Conservation (phyloP, 2,329 filamentous ascomycete species). For the Aspergillus sp. region DNA sequence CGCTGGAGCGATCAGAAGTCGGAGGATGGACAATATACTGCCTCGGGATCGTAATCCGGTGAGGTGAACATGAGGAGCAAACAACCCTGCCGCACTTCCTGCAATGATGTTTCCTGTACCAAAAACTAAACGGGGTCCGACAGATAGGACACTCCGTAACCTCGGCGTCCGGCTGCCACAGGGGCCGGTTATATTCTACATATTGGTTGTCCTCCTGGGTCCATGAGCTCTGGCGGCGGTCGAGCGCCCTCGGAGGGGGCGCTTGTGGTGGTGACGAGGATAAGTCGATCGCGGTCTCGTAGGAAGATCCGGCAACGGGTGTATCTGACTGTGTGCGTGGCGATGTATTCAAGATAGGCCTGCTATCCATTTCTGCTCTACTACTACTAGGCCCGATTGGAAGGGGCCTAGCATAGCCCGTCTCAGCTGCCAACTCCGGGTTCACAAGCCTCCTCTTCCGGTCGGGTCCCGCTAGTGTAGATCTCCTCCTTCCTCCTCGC, state of each 20-base stretch:
- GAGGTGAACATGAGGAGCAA: constrained; percentile 84
- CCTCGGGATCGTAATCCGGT: constrained; percentile 90
- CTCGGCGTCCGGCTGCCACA: constrained; percentile 87
- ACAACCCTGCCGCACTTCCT: constrained; percentile 94
- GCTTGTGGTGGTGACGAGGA: constrained; percentile 29
- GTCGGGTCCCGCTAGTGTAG: constrained; percentile 30
- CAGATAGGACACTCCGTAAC: constrained; percentile 81
- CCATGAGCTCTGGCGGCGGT: constrained; percentile 17
- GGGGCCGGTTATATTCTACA: constrained; percentile 60
- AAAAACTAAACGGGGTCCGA: constrained; percentile 73
- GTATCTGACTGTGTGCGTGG: constrained; percentile 15
- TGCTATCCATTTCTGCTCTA: constrained; percentile 22
- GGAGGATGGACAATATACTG: constrained; percentile 88
- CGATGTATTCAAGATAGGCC: constrained; percentile 24
- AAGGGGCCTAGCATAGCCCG: constrained; percentile 16
- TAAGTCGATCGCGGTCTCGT: constrained; percentile 34
- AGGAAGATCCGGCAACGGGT: constrained; percentile 28
- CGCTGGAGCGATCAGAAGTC: constrained; percentile 42
- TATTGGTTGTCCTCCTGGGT: constrained; percentile 18
- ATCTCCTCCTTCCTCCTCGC: constrained; percentile 20
- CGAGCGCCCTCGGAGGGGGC: constrained; percentile 6
- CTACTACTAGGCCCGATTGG: constrained; percentile 19
- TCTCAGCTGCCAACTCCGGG: constrained; percentile 28
- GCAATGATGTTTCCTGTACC: constrained; percentile 90
- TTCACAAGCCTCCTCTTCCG: constrained; percentile 46